These are phyloP conservation scores for Megacollybia marginata DNA, from an alignment of 768 basidiomycete genomes.

Conservation along the genomic window DNA sequence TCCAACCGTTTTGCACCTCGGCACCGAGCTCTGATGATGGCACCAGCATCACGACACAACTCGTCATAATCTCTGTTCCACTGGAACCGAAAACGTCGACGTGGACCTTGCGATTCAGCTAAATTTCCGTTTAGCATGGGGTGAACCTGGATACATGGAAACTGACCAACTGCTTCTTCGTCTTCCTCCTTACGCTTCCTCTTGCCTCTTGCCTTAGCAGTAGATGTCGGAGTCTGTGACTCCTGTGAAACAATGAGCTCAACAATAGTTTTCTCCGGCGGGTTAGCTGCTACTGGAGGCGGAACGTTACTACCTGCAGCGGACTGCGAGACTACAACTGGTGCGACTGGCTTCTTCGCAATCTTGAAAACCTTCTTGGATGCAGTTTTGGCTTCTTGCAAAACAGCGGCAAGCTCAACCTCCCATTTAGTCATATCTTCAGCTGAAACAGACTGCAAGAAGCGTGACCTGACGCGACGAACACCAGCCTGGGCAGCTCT, in stretches of 20 bases:
- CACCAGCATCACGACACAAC: conserved; percentile 75
- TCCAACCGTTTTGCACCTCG: conserved; percentile 53
- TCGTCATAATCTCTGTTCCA: conserved; percentile 91
- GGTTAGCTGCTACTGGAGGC: conserved; percentile 32
- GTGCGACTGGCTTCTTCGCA: not conserved
- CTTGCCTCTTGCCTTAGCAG: not conserved
- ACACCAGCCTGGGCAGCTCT: conserved; percentile 44
- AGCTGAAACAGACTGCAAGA: conserved; percentile 48
- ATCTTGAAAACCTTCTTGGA: conserved; percentile 36
- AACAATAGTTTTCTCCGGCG: conserved; percentile 45
- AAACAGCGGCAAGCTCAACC: conserved; percentile 44
- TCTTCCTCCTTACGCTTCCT: not conserved
- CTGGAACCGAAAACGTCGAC: conserved; percentile 61
- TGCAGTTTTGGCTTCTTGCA: conserved; percentile 48
- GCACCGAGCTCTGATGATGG: conserved; percentile 76
- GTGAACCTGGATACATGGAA: too few relatives aligned
- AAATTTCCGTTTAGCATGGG: too few relatives aligned
- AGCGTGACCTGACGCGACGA: conserved; percentile 46
- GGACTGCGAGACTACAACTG: not conserved
- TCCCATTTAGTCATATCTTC: conserved; percentile 55
- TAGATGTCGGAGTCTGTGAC: not conserved
- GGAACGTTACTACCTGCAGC: conserved; percentile 8
- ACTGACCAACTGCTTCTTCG: not conserved
- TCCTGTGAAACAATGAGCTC: conserved; percentile 46
- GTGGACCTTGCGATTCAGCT: conserved; percentile 12